Conservation (phyloP, 1,139 yeast genomes). For the Diutina neorugosa region DNA sequence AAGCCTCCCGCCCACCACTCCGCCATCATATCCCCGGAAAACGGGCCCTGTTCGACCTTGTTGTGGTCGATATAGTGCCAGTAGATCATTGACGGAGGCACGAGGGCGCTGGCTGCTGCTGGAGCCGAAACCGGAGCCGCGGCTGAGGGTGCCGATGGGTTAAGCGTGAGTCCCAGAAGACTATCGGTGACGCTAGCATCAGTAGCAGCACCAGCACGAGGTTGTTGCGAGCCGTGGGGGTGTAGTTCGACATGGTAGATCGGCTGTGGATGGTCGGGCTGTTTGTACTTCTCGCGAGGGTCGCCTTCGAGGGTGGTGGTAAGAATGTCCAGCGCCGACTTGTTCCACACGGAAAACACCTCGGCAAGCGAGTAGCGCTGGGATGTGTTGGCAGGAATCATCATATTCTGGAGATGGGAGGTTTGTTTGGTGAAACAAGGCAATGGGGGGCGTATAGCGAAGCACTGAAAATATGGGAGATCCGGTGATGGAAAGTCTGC, state of each 20-base stretch:
- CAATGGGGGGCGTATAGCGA: too few species aligned
- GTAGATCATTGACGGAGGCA: slow-evolving; percentile 31
- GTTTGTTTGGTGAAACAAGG: too few species aligned
- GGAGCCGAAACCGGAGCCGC: background rate
- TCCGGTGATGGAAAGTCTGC: background rate
- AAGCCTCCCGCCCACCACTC: slow-evolving; percentile 61
- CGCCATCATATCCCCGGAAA: slow-evolving; percentile 65
- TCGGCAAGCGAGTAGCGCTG: slow-evolving; percentile 3
- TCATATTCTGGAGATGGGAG: too few species aligned
- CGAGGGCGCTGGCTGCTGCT: background rate
- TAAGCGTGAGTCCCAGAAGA: background rate
- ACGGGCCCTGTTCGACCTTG: slow-evolving; percentile 73
- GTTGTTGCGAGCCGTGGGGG: background rate
- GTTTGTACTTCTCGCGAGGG: slow-evolving; percentile 1
- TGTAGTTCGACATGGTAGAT: background rate
- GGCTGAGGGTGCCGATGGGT: background rate
- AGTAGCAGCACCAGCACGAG: background rate
- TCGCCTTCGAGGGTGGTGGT: background rate
- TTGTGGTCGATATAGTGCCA: slow-evolving; percentile 70
- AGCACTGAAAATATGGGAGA: too few species aligned
- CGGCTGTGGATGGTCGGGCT: background rate
- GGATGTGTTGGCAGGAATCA: background rate
- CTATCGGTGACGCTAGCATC: background rate
- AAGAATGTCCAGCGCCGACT: background rate
- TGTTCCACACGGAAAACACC: slow-evolving; percentile 1